Conservation (phyloP, 1,139 yeast genomes). For the Lodderomyces jiufengensis region DNA sequence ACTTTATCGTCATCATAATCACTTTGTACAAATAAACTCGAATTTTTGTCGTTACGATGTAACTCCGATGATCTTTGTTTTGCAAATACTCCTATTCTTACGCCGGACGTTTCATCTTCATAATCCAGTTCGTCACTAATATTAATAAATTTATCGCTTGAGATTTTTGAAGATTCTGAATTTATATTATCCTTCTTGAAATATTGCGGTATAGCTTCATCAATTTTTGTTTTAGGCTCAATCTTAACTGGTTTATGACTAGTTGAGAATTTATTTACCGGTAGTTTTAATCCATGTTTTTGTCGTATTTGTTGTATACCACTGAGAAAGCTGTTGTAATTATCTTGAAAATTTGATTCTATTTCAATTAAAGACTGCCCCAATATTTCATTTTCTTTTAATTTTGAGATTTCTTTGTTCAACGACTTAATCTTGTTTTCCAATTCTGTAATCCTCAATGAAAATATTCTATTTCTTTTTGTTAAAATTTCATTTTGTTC, state of each 20-base stretch:
- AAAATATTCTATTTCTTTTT: conserved; percentile 49
- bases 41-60: neutral
- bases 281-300: conserved; percentile 14
- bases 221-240: neutral
- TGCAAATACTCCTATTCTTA: conserved; percentile 1
- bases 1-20: conserved; percentile 1
- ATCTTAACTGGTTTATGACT: conserved; percentile 1
- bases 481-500: conserved; percentile 54
- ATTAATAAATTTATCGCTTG: conserved; percentile 4
- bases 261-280: neutral
- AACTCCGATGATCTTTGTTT: neutral
- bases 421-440: conserved; percentile 46
- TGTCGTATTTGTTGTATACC: conserved; percentile 2
- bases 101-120: conserved; percentile 3
- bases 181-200: conserved; percentile 4
- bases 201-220: conserved; percentile 6
- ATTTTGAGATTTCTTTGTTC: conserved; percentile 44
- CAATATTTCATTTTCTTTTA: conserved; percentile 16
- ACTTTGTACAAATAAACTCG: neutral
- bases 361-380: neutral
- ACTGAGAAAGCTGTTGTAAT: too few relatives aligned
- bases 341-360: too few relatives aligned
- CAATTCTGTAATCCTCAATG: conserved; percentile 46
- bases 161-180: too few relatives aligned
- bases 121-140: conserved; percentile 10